A percentile compares a stretch with the other conserved stretches of the same genome.
Evolutionary conservation across 1,139 yeast species (phyloP).

Genomic region (Pichia norvegensis): DNA sequence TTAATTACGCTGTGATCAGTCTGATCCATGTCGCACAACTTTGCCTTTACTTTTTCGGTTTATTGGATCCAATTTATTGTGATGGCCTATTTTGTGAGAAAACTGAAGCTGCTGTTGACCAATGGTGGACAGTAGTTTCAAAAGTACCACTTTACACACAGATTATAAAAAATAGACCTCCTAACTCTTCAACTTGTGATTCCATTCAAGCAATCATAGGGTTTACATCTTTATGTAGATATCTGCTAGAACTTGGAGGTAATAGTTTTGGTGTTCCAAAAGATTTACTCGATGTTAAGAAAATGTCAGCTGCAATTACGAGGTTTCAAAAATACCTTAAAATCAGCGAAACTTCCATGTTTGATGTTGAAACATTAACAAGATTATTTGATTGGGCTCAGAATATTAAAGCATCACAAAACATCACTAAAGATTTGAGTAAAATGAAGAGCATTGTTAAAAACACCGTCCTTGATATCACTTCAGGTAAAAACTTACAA

Average conservation of each 20-base stretch:
- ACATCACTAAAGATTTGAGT: slow-evolving; percentile 27
- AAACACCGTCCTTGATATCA: slow-evolving; percentile 29
- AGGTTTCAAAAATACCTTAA: slow-evolving; percentile 57
- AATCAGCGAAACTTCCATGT: slow-evolving; percentile 15
- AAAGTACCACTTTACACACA: slow-evolving; percentile 36
- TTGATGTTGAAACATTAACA: slow-evolving; percentile 22
- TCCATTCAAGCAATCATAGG: slow-evolving; percentile 49
- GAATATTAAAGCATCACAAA: slow-evolving; percentile 21
- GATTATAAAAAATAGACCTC: slow-evolving; percentile 35
- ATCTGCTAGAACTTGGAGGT: slow-evolving; percentile 56
- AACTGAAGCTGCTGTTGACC: slow-evolving; percentile 61
- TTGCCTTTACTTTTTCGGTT: slow-evolving; percentile 67
- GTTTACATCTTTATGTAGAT: slow-evolving; percentile 56
- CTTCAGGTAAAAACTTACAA: slow-evolving; percentile 28
- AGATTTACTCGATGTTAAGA: slow-evolving; percentile 76
- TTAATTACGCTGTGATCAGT: slow-evolving; percentile 65
- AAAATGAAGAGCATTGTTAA: slow-evolving; percentile 29
- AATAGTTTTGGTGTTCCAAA: slow-evolving; percentile 69
- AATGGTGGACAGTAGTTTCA: slow-evolving; percentile 72
- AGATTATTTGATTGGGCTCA: slow-evolving; percentile 21
- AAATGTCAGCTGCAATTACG: slow-evolving; percentile 51
- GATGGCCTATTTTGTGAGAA: slow-evolving; percentile 79
- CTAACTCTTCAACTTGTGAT: slow-evolving; percentile 20
- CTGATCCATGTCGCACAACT: slow-evolving; percentile 68
- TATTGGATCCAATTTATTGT: slow-evolving; percentile 59